These are phyloP conservation scores for Pyrenula massariospora DNA, from an alignment of 495 filamentous ascomycete genomes.

Conservation along the genomic window DNA sequence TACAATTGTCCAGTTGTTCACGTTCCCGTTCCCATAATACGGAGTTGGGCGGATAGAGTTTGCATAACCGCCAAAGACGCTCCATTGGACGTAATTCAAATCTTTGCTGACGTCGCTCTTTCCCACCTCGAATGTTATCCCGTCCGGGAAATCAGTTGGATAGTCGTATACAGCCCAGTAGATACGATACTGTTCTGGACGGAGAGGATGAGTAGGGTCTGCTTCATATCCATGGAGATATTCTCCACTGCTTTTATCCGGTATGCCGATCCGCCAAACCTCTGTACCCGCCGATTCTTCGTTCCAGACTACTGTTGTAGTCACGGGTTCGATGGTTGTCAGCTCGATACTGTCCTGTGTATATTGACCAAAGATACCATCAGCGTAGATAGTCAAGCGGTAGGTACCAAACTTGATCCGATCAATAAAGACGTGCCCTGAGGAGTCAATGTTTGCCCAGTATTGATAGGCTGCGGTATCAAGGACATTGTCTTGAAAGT, in stretches of 20 bases:
- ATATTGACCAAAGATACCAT: slow-evolving; percentile 43
- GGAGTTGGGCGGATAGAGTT: slow-evolving; percentile 15
- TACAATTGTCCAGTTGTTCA: slow-evolving; percentile 42
- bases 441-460: slow-evolving; percentile 37
- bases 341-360: slow-evolving; percentile 29
- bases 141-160: slow-evolving; percentile 36
- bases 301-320: slow-evolving; percentile 25
- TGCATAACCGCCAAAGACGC: slow-evolving; percentile 27
- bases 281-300: slow-evolving; percentile 38
- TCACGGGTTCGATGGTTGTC: slow-evolving; percentile 17
- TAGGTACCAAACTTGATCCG: slow-evolving; percentile 39
- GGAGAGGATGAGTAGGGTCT: slow-evolving; percentile 29
- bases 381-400: slow-evolving; percentile 43
- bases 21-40: slow-evolving; percentile 16
- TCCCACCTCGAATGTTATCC: slow-evolving; percentile 39
- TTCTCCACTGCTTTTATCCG: slow-evolving; percentile 43
- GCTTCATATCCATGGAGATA: slow-evolving; percentile 36
- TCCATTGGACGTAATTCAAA: slow-evolving; percentile 45
- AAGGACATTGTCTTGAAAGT: slow-evolving; percentile 45
- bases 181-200: slow-evolving; percentile 37
- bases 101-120: slow-evolving; percentile 27
- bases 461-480: slow-evolving; percentile 40
- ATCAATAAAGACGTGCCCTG: slow-evolving; percentile 33
- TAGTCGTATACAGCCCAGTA: slow-evolving; percentile 47
- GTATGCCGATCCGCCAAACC: slow-evolving; percentile 42